Base-by-base conservation (phyloP, 371 early-diverging fungal genomes). In the Haplosporangium sp. region DNA sequence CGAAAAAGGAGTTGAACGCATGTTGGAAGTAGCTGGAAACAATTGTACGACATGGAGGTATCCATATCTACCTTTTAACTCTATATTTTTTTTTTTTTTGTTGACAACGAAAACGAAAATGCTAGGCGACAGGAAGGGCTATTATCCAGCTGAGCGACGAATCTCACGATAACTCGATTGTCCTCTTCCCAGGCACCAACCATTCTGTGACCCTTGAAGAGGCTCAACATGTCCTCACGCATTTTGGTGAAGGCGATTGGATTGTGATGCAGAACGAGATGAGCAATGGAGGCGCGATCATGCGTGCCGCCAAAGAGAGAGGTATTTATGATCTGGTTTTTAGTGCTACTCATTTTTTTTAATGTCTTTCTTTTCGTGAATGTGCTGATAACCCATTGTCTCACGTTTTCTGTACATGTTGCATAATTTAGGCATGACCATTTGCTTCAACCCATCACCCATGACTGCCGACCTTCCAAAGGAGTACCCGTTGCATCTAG, bases 371-470 rank as follows among this genome's bases (percentile, higher is more conserved):
- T 52, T 38, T 70, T 13, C 51, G n/a, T n/a, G n/a, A n/a, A n/a
- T n/a, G n/a, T n/a, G n/a, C n/a, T n/a, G n/a, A n/a, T n/a, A n/a
- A n/a, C n/a, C n/a, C n/a, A n/a, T n/a, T n/a, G n/a, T n/a, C n/a
- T n/a, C n/a, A n/a, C n/a, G n/a, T n/a, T n/a, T n/a, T n/a, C n/a
- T n/a, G n/a, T 14, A 48, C 5, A 20, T 7, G 2, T 16, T 48
- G 48, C 16, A n/a, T n/a, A 14, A 14, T 20, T 21, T 64, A 86
- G 91, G 89, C 3, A 61, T 96, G 73, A 86, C 82, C 43, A 84
- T 95, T 1, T 80, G 92, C 52, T 92, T 94, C 79, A 97, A 97
- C 74, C 95, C 97, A 1, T 94, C 97, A 6, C 97, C 97, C 18
- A 85, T 95, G 73, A 85, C 91, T 11, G 55, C 84, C 11, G 81